These are phyloP conservation scores for Saturnispora silvae DNA, from an alignment of 805 yeast species.

Conservation along the genomic window DNA sequence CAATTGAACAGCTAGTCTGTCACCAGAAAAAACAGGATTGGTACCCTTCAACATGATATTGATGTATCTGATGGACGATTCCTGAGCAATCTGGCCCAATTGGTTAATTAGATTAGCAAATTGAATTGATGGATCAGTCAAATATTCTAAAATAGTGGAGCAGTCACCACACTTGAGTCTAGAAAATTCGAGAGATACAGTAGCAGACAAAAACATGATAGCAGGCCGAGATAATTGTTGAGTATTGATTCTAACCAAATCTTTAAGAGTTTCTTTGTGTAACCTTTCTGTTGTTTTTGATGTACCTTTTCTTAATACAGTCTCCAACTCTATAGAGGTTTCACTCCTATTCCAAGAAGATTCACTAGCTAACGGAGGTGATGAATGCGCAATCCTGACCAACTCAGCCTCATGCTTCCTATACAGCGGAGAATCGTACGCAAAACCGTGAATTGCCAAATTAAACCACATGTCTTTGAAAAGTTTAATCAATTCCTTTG, in stretches of 20 bases:
- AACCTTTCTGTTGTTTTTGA: slow-evolving; percentile 70
- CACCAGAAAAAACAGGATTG: slow-evolving; percentile 44
- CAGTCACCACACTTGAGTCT: slow-evolving; percentile 77
- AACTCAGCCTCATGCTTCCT: slow-evolving; percentile 38
- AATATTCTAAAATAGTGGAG: slow-evolving; percentile 64
- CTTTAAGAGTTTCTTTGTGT: slow-evolving; percentile 52
- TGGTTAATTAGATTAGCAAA: slow-evolving; percentile 58
- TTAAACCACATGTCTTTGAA: slow-evolving; percentile 93
- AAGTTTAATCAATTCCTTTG: slow-evolving; percentile 42
- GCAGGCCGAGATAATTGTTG: slow-evolving; percentile 58
- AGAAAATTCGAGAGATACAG: slow-evolving; percentile 66
- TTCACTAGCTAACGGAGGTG: slow-evolving; percentile 85
- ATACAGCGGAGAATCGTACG: slow-evolving; percentile 42
- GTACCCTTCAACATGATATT: slow-evolving; percentile 42
- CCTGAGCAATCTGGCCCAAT: slow-evolving; percentile 53
- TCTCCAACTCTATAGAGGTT: slow-evolving; percentile 83
- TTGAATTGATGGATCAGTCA: slow-evolving; percentile 74
- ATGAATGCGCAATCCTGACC: slow-evolving; percentile 65
- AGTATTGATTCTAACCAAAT: slow-evolving; percentile 39
- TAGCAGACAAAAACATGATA: slow-evolving; percentile 78
- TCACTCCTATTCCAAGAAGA: slow-evolving; percentile 74
- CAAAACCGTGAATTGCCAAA: slow-evolving; percentile 82
- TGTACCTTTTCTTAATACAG: slow-evolving; percentile 82
- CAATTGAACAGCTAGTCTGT: slow-evolving; percentile 55
- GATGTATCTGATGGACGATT: slow-evolving; percentile 48